phyloP scores from a whole-genome alignment of 2,329 filamentous ascomycete genomes.

The Teratosphaeria viscida region DNA sequence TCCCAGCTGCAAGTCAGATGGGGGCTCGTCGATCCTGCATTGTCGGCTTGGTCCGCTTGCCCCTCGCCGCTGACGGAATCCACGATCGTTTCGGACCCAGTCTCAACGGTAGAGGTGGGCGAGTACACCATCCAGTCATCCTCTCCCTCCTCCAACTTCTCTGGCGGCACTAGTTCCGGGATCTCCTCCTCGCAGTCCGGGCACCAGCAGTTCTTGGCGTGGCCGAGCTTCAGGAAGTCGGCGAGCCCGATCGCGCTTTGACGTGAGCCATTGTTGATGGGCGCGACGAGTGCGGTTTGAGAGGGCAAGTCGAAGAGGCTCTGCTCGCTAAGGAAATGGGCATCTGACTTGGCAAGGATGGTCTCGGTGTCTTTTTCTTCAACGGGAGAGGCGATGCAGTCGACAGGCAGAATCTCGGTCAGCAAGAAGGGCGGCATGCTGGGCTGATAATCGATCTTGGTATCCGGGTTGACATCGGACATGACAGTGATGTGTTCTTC shows the following conservation, averaged over 20 bases:
- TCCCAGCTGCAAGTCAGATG: background rate
- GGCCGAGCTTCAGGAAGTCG: constrained; percentile 20
- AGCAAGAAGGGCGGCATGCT: constrained; percentile 1
- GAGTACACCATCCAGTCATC: constrained; percentile 17
- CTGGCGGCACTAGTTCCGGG: constrained; percentile 10
- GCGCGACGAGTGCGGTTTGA: background rate
- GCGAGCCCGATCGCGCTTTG: constrained; percentile 15
- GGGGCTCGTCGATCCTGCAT: background rate
- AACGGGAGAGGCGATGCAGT: background rate
- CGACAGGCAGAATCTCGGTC: constrained; percentile 2
- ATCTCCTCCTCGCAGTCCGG: constrained; percentile 11
- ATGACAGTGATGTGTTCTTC: background rate
- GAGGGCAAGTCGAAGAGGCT: constrained; percentile 12
- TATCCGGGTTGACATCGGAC: background rate
- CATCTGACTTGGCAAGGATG: constrained; percentile 9
- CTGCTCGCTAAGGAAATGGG: constrained; percentile 19
- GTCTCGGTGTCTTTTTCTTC: constrained; percentile 3
- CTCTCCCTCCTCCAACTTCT: constrained; percentile 5
- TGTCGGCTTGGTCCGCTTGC: background rate
- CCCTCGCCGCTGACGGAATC: background rate
- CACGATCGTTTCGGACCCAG: background rate
- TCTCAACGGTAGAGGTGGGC: constrained; percentile 5
- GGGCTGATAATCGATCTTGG: background rate
- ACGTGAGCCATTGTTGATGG: background rate
- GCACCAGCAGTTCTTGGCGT: constrained; percentile 22